phyloP scores from a whole-genome alignment of 768 basidiomycete genomes.

The Ramaria sp. region DNA sequence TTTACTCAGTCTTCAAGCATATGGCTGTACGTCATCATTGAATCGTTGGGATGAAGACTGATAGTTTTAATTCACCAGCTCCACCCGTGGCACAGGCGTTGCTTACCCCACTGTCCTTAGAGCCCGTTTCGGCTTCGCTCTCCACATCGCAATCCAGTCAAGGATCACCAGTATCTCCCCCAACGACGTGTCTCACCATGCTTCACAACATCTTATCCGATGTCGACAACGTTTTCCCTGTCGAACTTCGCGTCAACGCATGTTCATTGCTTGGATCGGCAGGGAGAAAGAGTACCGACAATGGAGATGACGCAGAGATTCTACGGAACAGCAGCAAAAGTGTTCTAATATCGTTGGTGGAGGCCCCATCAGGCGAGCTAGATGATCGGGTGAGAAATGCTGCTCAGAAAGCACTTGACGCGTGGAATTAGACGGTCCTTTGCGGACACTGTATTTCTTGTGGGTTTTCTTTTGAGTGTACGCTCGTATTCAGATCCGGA shows the following conservation, averaged over 20 bases:
- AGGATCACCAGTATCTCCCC: slow-evolving; percentile 36
- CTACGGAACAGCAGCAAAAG: neutral
- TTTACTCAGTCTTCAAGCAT: slow-evolving; percentile 53
- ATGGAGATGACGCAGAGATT: slow-evolving; percentile 19
- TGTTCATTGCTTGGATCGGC: slow-evolving; percentile 64
- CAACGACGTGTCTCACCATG: slow-evolving; percentile 51
- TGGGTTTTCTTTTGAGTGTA: neutral
- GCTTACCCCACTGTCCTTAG: slow-evolving; percentile 32
- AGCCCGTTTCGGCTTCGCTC: slow-evolving; percentile 21
- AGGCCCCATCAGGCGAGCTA: neutral
- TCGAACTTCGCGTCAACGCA: slow-evolving; percentile 67
- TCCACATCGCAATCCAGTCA: slow-evolving; percentile 18
- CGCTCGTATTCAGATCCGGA: neutral
- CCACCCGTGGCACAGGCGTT: slow-evolving; percentile 53
- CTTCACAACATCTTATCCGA: slow-evolving; percentile 53
- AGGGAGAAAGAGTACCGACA: slow-evolving; percentile 38
- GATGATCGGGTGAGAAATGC: slow-evolving; percentile 3
- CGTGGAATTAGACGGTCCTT: neutral
- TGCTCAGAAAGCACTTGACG: slow-evolving; percentile 1
- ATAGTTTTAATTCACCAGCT: slow-evolving; percentile 29
- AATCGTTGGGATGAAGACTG: neutral
- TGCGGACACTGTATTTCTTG: neutral
- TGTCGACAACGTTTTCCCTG: slow-evolving; percentile 36
- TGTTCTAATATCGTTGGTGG: neutral
- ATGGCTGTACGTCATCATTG: slow-evolving; percentile 42